phyloP scores from a whole-genome alignment of 148 eudicot genomes.

The Rhododendron mucronatum region DNA sequence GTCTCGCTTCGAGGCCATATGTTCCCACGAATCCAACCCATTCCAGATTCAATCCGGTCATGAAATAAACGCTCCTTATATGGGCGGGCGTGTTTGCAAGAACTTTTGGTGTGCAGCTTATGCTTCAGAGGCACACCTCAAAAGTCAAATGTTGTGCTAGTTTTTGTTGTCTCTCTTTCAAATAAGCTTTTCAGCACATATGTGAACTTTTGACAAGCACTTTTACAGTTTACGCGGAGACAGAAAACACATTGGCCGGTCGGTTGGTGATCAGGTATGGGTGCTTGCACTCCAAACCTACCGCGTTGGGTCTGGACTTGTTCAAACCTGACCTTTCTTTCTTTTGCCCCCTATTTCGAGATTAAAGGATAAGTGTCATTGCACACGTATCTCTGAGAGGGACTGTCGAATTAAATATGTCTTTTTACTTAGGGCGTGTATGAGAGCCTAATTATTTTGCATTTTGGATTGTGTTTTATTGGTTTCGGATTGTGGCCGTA shows the following conservation, averaged over 20 bases:
- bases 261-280: not conserved
- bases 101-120: not conserved
- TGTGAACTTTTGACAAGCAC: not conserved
- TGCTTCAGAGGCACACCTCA: not conserved
- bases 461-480: no score
- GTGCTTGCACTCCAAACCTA: not conserved
- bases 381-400: not conserved
- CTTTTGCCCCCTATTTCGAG: conserved; percentile 1
- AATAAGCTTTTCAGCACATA: not conserved
- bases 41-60: not conserved
- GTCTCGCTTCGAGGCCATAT: not conserved
- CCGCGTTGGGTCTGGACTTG: not conserved
- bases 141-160: not conserved
- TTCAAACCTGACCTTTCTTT: not conserved
- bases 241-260: not conserved
- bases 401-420: not conserved
- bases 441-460: no score
- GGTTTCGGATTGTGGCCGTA: no score
- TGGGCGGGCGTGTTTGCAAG: not conserved
- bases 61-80: not conserved
- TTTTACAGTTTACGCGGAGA: not conserved
- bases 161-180: not conserved
- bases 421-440: not conserved
- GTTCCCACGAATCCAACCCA: not conserved
- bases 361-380: not conserved